Base-by-base conservation (phyloP, 1,284 basidiomycete genomes). In the Anthracocystis panici-leucophaei region DNA sequence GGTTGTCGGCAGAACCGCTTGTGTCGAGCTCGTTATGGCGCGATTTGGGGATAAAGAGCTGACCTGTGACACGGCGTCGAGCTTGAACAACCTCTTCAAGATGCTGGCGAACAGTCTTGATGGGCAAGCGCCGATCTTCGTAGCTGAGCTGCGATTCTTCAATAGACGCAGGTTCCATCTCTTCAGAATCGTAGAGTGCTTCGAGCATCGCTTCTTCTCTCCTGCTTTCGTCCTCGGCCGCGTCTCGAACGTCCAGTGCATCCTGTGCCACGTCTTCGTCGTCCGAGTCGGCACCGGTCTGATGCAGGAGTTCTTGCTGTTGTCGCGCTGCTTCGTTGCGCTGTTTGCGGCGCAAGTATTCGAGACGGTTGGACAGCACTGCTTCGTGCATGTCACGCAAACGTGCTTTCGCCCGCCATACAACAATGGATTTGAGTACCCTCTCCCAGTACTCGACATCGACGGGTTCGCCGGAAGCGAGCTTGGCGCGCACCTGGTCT, bases 391-490 rank as follows among this genome's bases (percentile, higher is more conserved):
- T 89, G 66, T 89, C 90, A 83, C 93, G 93, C 52, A 99, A 89
- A 81, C 95, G 95, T 9, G 94, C 92, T 87, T 97, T 97, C n/a
- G 97, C 93, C 86, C 97, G 97, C 92, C 94, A 97, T 1, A 99
- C 95, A n/a, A 97, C 88, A 44, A 99, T 87, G 84, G 93, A 95
- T 85, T 93, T 93, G 65, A 99, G 86, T 7, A 99, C 87, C 41
- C 91, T 89, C 86, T 98, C 96, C 97, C 97, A 99, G 84, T 99
- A 99, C 85, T 99, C 97, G 14, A 91, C 92, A 85, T 99, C 97
- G 42, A 99, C 90, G 1, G 95, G 94, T 86, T 98, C 95, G 33
- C 94, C 93, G 66, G 93, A 94, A 0, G 89, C 88, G 1, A 99
- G 89, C 86, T 99, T 99, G 55, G 89, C 89, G 80, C 94, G 93